Evolutionary conservation across 306 rosid species (phyloP).

Genomic region (Urtica urens): DNA sequence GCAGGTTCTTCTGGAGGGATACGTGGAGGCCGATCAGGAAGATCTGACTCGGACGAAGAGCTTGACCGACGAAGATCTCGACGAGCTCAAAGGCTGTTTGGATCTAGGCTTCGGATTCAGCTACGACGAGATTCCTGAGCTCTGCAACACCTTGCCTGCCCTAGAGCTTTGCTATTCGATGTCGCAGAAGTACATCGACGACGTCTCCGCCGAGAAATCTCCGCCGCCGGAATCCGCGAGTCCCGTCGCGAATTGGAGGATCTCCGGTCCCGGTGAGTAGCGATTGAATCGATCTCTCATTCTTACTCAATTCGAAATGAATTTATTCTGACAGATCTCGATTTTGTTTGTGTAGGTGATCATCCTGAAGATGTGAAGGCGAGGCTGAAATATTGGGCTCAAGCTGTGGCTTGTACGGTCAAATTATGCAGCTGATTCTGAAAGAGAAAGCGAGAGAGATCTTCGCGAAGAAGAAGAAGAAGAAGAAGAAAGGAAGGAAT

Average conservation of each 20-base stretch:
- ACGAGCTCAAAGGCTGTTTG: constrained; percentile 71
- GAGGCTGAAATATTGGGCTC: constrained; percentile 89
- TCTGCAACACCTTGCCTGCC: constrained; percentile 78
- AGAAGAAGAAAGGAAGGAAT: constrained; percentile 9
- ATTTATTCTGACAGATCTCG: not conserved
- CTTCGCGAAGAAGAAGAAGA: constrained; percentile 10
- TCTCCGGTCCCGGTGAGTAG: constrained; percentile 78
- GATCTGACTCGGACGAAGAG: constrained; percentile 58
- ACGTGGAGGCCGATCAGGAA: constrained; percentile 45
- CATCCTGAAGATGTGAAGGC: constrained; percentile 90
- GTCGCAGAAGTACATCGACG: constrained; percentile 58
- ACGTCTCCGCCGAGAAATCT: constrained; percentile 15
- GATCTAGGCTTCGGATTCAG: constrained; percentile 89
- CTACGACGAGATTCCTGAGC: constrained; percentile 81
- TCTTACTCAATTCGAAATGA: too few relatives aligned
- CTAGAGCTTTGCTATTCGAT: constrained; percentile 76
- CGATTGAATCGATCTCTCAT: not conserved
- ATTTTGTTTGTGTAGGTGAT: constrained; percentile 45
- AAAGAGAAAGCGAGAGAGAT: constrained; percentile 11
- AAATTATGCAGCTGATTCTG: constrained; percentile 52
- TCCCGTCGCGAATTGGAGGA: constrained; percentile 65
- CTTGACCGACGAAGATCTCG: constrained; percentile 72
- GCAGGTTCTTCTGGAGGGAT: constrained; percentile 60
- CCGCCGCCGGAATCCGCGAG: constrained; percentile 23
- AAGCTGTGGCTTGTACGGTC: constrained; percentile 83